Evolutionary conservation across 495 filamentous ascomycete species (phyloP).

Genomic region (Daldinia loculata): DNA sequence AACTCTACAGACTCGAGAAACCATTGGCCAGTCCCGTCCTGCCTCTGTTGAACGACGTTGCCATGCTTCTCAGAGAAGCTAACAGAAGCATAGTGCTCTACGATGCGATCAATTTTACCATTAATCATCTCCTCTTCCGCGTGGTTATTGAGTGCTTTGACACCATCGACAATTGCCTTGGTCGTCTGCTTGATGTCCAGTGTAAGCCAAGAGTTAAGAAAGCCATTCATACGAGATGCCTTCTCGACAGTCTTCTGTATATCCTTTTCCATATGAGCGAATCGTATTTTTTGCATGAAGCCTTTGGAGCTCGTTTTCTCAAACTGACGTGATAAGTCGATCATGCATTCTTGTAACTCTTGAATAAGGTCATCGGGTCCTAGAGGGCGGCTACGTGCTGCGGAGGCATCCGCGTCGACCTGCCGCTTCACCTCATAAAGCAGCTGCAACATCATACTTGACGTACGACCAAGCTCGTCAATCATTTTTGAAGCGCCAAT

Average conservation of each 20-base stretch:
- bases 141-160: slow-evolving; percentile 22
- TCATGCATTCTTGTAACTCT: slow-evolving; percentile 27
- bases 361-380: slow-evolving; percentile 24
- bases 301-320: slow-evolving; percentile 27
- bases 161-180: slow-evolving; percentile 28
- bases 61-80: slow-evolving; percentile 45
- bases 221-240: slow-evolving; percentile 31
- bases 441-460: slow-evolving; percentile 33
- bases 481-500: slow-evolving; percentile 30
- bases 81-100: slow-evolving; percentile 38
- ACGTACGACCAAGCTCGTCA: slow-evolving; percentile 29
- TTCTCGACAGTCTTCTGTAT: slow-evolving; percentile 32
- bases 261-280: slow-evolving; percentile 36
- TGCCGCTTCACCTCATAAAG: slow-evolving; percentile 31
- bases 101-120: slow-evolving; percentile 30
- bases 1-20: slow-evolving; percentile 50
- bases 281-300: slow-evolving; percentile 20
- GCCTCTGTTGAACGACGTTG: slow-evolving; percentile 46
- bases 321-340: slow-evolving; percentile 20
- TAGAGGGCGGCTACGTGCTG: slow-evolving; percentile 3
- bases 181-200: slow-evolving; percentile 32
- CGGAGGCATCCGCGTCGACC: slow-evolving; percentile 3
- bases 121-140: slow-evolving; percentile 23
- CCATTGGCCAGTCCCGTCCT: slow-evolving; percentile 53
- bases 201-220: slow-evolving; percentile 34